Evolutionary conservation across 768 basidiomycete species (phyloP).

Genomic region (Boletus rubescentipes): DNA sequence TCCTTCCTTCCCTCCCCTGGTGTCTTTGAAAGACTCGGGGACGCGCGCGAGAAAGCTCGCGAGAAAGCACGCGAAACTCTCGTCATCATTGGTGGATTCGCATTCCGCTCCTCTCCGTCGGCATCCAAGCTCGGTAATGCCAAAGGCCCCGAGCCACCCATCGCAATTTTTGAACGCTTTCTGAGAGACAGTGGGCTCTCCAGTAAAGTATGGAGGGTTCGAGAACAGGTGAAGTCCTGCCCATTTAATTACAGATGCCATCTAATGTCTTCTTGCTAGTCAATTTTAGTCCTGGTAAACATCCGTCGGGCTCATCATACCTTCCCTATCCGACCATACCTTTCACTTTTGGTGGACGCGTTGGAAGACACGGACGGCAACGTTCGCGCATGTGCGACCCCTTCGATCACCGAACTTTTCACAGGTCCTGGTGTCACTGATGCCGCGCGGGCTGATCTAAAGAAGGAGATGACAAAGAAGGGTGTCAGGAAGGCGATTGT

Average conservation of each 20-base stretch:
- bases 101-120: constrained; percentile 56
- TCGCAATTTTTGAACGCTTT: constrained; percentile 67
- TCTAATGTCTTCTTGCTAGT: constrained; percentile 33
- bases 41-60: constrained; percentile 67
- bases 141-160: constrained; percentile 69
- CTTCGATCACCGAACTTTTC: constrained; percentile 81
- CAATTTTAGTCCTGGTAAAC: constrained; percentile 67
- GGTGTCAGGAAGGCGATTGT: constrained; percentile 84
- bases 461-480: constrained; percentile 87
- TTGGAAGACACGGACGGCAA: constrained; percentile 89
- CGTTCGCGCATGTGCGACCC: constrained; percentile 84
- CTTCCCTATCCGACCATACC: constrained; percentile 81
- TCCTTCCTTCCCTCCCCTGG: constrained; percentile 76
- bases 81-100: constrained; percentile 70
- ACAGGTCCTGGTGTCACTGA: constrained; percentile 80
- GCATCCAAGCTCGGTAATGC: constrained; percentile 46
- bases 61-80: constrained; percentile 74
- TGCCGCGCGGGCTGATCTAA: constrained; percentile 87
- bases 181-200: constrained; percentile 69
- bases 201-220: constrained; percentile 84
- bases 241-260: not conserved
- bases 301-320: constrained; percentile 68
- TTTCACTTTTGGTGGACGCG: constrained; percentile 74
- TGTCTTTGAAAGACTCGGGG: constrained; percentile 80
- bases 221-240: constrained; percentile 70